Base-by-base conservation (phyloP, 148 eudicot species). In the Chenopodium suecicum region DNA sequence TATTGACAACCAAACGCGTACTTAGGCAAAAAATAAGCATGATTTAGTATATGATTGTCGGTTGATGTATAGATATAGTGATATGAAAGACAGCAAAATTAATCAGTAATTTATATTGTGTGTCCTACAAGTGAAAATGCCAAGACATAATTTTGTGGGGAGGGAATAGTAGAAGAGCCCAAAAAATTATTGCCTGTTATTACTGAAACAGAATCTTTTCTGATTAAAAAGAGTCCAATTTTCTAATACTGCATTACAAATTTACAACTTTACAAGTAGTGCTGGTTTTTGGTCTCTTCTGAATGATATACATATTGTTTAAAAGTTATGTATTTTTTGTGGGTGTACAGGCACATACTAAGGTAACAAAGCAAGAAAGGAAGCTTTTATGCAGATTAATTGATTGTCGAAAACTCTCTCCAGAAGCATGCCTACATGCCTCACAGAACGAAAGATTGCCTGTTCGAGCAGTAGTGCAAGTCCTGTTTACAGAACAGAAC, bases 361-460 rank as follows among this genome's bases (percentile, higher is more conserved):
- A 88, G 17, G 77, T 90, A 31, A 83, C 94, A 71, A 95, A 93
- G 84, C 90, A 90, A 87, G 97, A 91, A 73, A 86, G 92, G 52
- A 95, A 92, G 82, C 83, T 64, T 17, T 83, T 95, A 0, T 92
- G 94, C 65, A 82, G 83, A 58, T 75, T 91, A 60, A 91, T 95
- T 11, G 94, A 95, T 87, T 82, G 83, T 41, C 86, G 92, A 31
- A 95, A 95, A 84, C 92, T 95, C 12, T 90, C 98, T 0, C 82
- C 90, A 22, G 98, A 95, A 76, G 98, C 97, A 73, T 80, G 91
- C 16, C 84, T 88, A 7, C 98, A 93, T 54, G 98, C 96, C 9
- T 90, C 94, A 44, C 93, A 91, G 76, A 95, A 95, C 73, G 97
- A 95, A 34, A 82, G 96, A 14, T 81, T 95, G 37, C 98, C 98